Evolutionary conservation across 192 early-diverging fungal species (phyloP), one percentile per base, ranked within the genome.

Genomic region (Coemansia sp.): DNA sequence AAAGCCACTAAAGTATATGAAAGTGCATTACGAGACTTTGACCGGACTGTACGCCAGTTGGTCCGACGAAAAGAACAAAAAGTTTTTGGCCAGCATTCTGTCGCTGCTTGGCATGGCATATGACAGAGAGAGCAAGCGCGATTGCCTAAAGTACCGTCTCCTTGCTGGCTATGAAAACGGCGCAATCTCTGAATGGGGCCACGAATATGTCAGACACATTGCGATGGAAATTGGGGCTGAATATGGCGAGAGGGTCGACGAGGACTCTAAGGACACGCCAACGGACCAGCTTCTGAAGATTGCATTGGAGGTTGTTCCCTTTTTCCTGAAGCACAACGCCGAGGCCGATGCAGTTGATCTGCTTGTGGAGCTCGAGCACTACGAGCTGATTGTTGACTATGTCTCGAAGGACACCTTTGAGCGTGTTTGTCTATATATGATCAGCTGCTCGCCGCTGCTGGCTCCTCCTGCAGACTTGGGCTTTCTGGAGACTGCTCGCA

Each of bases 331-430:
- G 67, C 95, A 99, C 80, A 98, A 98, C 64, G 96, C 95, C 7
- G 97, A 99, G 74, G 94, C 95, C 1, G 97, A 99, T 82, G 96
- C 97, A 7, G 93, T 97, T 66, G 97, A 99, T 83, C 83, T 99
- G 64, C 83, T 99, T 59, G 65, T 95, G 49, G 94, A 96, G 81
- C 67, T 99, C 53, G 95, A 95, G 68, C 84, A 84, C 30, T 85
- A 97, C 59, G 90, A 93, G 49, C 66, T 90, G 56, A 71, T 99
- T 16, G 86, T 88, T 7, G 69, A 85, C 40, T 95, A 91, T 74
- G 93, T 97, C 25, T 93, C 95, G 80, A 92, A 93, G 78, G 89
- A 96, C 64, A 95, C 93, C 7, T 98, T 91, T 78, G 85, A 87
- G 65, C 91, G 97, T 29, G 95, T 99, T 29, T 97, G 97, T 63